These are phyloP conservation scores for Lojkania enalia DNA, from an alignment of 2,329 filamentous ascomycete species.

Conservation along the genomic window DNA sequence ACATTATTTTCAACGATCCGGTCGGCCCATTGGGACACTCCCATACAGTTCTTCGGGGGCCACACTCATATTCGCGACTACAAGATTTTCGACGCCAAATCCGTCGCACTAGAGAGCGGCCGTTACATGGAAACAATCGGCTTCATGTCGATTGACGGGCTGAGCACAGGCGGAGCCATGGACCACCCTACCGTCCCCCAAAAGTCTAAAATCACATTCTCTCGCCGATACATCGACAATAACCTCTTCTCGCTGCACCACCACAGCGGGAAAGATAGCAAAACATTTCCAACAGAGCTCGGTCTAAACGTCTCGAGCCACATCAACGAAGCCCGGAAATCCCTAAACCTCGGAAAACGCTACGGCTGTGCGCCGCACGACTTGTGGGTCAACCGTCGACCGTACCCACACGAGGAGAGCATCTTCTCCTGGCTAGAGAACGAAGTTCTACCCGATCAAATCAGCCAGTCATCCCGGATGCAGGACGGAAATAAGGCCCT, in stretches of 20 bases:
- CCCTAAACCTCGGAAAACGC: conserved; percentile 70
- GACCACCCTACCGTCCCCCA: conserved; percentile 18
- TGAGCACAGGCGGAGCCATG: conserved; percentile 50
- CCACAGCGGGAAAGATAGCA: conserved; percentile 72
- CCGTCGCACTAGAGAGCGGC: conserved; percentile 81
- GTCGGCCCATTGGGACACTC: conserved; percentile 73
- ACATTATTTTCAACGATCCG: conserved; percentile 79
- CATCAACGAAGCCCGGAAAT: conserved; percentile 71
- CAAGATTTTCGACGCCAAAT: conserved; percentile 73
- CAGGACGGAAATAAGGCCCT: conserved; percentile 64
- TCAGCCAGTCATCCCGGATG: conserved; percentile 51
- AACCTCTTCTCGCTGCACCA: conserved; percentile 83
- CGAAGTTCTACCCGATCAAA: conserved; percentile 70
- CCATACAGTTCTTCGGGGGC: conserved; percentile 90
- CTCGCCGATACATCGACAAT: conserved; percentile 87
- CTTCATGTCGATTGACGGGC: conserved; percentile 82
- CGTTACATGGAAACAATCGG: conserved; percentile 95
- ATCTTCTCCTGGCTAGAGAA: conserved; percentile 81
- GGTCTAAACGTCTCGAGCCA: conserved; percentile 71
- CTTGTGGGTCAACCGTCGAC: conserved; percentile 79
- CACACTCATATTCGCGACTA: conserved; percentile 90
- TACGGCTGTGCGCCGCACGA: conserved; percentile 83
- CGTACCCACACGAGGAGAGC: conserved; percentile 73
- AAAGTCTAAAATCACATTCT: conserved; percentile 60
- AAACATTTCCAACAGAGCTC: conserved; percentile 74